Evolutionary conservation across 2,329 filamentous ascomycete genomes (phyloP).

Genomic region (Xylaria digitata): DNA sequence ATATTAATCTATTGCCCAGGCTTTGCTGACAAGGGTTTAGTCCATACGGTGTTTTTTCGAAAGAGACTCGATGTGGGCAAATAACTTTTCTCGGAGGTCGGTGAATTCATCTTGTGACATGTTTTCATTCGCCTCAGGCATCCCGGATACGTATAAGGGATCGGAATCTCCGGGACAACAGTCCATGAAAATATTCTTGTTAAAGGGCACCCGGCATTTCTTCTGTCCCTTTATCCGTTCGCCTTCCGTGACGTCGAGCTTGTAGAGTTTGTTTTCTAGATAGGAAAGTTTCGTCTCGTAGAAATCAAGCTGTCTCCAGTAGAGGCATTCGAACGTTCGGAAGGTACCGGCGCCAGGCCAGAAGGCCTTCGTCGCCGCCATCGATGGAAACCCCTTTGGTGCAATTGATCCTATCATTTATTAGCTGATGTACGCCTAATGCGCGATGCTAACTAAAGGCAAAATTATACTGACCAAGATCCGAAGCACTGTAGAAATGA

Average conservation of each 20-base stretch:
- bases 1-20: neutral
- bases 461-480: constrained; percentile 13
- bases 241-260: constrained; percentile 31
- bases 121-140: neutral
- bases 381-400: constrained; percentile 29
- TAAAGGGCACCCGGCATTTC: constrained; percentile 36
- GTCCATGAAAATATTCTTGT: constrained; percentile 36
- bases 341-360: constrained; percentile 35
- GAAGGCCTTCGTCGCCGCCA: constrained; percentile 34
- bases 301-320: constrained; percentile 25
- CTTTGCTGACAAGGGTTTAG: neutral
- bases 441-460: neutral
- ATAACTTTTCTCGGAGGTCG: constrained; percentile 36
- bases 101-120: constrained; percentile 24
- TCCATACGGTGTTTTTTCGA: constrained; percentile 37
- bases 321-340: constrained; percentile 34
- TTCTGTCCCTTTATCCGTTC: constrained; percentile 21
- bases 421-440: constrained; percentile 9
- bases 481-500: constrained; percentile 1
- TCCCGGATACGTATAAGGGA: constrained; percentile 7
- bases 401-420: neutral
- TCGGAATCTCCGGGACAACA: constrained; percentile 25
- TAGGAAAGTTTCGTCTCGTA: constrained; percentile 36
- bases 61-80: constrained; percentile 5
- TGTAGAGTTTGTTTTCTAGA: constrained; percentile 35